Evolutionary conservation across 73 alveolate genomes (phyloP).

Genomic region (Symbiodinium pilosum): DNA sequence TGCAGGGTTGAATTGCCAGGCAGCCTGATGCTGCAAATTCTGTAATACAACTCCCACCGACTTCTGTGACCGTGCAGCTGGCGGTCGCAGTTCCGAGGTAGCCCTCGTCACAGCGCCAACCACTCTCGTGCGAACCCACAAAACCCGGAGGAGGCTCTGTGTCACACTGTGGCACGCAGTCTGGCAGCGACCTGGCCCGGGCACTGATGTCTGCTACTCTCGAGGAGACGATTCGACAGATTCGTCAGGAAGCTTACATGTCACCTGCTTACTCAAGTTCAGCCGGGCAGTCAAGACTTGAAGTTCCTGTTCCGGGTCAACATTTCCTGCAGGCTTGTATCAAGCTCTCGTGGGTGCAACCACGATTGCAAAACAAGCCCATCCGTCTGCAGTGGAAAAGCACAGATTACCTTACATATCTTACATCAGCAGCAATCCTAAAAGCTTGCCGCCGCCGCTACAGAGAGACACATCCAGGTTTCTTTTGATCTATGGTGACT

Average conservation of each 20-base stretch:
- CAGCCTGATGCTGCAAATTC: conserved; percentile 10
- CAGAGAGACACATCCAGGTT: too few species aligned
- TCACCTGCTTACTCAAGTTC: too few species aligned
- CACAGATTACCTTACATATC: too few species aligned
- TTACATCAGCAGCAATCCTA: too few species aligned
- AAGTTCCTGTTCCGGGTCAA: conserved; percentile 42
- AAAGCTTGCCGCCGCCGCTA: too few species aligned
- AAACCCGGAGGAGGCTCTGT: background rate
- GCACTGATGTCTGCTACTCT: too few species aligned
- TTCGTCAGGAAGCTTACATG: too few species aligned
- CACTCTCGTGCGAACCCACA: background rate
- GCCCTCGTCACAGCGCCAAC: conserved; percentile 19
- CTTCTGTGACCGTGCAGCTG: conserved; percentile 33
- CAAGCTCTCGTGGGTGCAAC: too few species aligned
- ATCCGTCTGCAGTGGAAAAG: too few species aligned
- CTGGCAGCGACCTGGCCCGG: conserved; percentile 13
- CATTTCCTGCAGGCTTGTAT: conserved; percentile 70
- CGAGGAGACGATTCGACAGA: too few species aligned
- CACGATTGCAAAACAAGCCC: too few species aligned
- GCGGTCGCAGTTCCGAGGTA: conserved; percentile 36
- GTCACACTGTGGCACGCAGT: background rate
- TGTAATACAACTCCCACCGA: conserved; percentile 11
- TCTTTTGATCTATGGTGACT: too few species aligned
- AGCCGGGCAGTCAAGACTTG: conserved; percentile 17
- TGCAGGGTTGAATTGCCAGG: conserved; percentile 39